Evolutionary conservation across 257 asterid species (phyloP), one percentile per base, ranked within the genome.

Genomic region (Fraxinus pennsylvanica): DNA sequence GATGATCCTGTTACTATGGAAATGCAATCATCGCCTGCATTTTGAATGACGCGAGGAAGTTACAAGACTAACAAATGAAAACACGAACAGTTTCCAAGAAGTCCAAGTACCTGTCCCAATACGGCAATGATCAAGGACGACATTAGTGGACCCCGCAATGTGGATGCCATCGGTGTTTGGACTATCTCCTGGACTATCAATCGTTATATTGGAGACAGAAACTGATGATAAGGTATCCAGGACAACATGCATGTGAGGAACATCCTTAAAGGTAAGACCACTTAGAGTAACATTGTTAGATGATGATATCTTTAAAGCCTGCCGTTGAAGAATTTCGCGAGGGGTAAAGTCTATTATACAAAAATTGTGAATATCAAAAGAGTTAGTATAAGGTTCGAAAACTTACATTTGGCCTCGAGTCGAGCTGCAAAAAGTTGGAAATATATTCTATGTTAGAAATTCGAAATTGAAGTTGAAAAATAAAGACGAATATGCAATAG

Each of bases 81-180:
- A 47, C 22, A 35, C 25, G 13, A 54, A 36, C 33, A 61, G 1
- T n/a, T 70, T 39, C 0, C 21, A 78, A 50, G 72, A 41, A 75
- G 68, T 73, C 22, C 39, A 17, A 76, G 2, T 77, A 81, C 91
- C 91, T 2, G 89, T 87, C 38, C 85, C 83, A 22, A 85, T 84
- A 32, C 3, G 59, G 68, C 81, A 79, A 59, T 69, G 36, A 6
- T 78, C 76, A 6, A 87, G 76, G 9, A 30, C 2, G 29, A 59
- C 81, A 68, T 87, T 15, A 17, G 82, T 75, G 65, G 80, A 83
- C 5, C 63, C 65, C 0, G 82, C 12, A 39, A 87, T 61, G 22
- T 83, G 91, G 73, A 87, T 87, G 7, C 89, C 91, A 76, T 87
- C 89, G 0, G 91, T 85, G 70, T 85, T 87, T 21, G 88, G 86